phyloP scores from a whole-genome alignment of 148 eudicot species.

The Rhododendron simsii region DNA sequence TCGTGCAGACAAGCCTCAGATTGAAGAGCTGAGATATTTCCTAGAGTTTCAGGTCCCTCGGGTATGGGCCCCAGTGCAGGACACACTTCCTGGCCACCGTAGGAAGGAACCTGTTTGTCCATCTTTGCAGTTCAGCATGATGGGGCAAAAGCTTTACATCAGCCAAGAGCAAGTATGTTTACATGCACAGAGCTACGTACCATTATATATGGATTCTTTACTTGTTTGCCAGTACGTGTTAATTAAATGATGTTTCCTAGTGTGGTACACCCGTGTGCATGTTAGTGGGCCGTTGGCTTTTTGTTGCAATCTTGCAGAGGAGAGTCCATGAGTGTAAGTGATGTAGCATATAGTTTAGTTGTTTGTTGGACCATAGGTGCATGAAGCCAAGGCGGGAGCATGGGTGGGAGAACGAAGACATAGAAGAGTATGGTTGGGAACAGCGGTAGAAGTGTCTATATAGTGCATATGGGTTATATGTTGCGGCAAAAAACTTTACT shows the following conservation, averaged over 20 bases:
- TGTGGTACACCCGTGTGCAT: not conserved
- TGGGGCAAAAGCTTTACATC: constrained; percentile 92
- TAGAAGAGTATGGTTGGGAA: not conserved
- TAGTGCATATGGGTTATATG: not conserved
- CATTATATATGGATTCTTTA: not conserved
- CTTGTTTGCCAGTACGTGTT: not conserved
- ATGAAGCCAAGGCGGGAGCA: not conserved
- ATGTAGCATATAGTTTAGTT: not conserved
- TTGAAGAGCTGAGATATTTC: constrained; percentile 89
- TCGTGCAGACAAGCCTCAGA: constrained; percentile 81
- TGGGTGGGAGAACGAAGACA: not conserved
- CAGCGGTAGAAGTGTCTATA: not conserved
- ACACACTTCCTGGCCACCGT: constrained; percentile 62
- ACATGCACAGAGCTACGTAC: not conserved
- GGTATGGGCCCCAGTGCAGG: constrained; percentile 80
- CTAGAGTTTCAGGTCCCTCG: constrained; percentile 82
- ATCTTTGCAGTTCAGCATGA: constrained; percentile 87
- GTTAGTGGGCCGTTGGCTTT: not conserved
- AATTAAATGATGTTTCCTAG: not conserved
- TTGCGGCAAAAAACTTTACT: not conserved
- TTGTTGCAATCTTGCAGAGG: not conserved
- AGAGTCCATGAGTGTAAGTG: not conserved
- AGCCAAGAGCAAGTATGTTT: constrained; percentile 85
- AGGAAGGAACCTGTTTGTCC: constrained; percentile 97
- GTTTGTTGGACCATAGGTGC: not conserved